These are phyloP conservation scores for Panicum miliaceum DNA, from an alignment of 176 grass and related monocot species.

Conservation along the genomic window DNA sequence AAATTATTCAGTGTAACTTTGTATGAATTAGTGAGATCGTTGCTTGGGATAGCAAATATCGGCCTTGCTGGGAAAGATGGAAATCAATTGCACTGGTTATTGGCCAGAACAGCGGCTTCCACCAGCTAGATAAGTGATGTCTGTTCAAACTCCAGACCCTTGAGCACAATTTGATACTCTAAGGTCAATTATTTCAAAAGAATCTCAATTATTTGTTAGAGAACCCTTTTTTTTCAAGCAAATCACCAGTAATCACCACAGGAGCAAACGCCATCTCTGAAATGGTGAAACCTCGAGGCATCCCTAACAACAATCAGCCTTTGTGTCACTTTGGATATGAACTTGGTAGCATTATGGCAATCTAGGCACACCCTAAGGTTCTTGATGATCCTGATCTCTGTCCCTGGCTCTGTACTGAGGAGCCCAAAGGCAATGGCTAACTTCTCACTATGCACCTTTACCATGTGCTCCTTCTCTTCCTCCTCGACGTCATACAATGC, in stretches of 20 bases:
- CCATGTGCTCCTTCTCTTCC: slow-evolving; percentile 63
- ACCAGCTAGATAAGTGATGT: not conserved
- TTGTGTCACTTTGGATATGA: slow-evolving; percentile 63
- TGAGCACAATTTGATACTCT: not conserved
- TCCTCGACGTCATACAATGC: slow-evolving; percentile 73
- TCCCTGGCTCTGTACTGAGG: slow-evolving; percentile 57
- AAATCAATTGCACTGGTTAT: not conserved
- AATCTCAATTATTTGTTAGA: slow-evolving; percentile 8
- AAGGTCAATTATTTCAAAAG: not conserved
- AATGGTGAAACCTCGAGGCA: slow-evolving; percentile 54
- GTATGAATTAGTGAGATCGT: not conserved
- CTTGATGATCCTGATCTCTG: slow-evolving; percentile 72
- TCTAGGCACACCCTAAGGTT: slow-evolving; percentile 72
- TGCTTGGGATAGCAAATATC: not conserved
- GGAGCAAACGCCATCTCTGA: slow-evolving; percentile 55
- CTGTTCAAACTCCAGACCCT: not conserved
- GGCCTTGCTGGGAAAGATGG: not conserved
- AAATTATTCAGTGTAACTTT: not conserved
- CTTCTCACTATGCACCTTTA: slow-evolving; percentile 59
- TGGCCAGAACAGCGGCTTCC: not conserved
- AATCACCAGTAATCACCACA: slow-evolving; percentile 68
- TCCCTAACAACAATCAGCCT: slow-evolving; percentile 70
- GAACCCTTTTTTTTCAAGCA: not conserved
- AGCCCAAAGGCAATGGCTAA: slow-evolving; percentile 56
- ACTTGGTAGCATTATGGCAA: slow-evolving; percentile 68